These are phyloP conservation scores for Sesbania bispinosa DNA, from an alignment of 306 rosid species.

Conservation along the genomic window DNA sequence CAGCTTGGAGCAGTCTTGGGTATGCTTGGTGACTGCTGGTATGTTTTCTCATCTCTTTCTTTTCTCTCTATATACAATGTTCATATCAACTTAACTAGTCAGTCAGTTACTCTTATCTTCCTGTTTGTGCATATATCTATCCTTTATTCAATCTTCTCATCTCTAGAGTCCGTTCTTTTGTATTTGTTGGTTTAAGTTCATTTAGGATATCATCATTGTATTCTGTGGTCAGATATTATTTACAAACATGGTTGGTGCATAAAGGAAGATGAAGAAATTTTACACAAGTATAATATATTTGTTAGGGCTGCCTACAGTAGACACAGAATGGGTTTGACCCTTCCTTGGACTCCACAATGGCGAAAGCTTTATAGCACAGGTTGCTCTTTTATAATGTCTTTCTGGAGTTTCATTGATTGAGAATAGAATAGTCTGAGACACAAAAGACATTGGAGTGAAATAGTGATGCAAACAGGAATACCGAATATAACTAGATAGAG, in stretches of 20 bases:
- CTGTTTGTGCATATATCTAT: background rate
- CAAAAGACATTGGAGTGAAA: background rate
- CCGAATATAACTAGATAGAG: background rate
- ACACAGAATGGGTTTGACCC: too few relatives aligned
- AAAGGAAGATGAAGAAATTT: background rate
- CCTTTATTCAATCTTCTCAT: background rate
- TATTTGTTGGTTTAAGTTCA: background rate
- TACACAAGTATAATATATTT: background rate
- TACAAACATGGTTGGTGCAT: background rate
- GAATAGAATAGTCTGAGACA: background rate
- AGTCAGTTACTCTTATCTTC: background rate
- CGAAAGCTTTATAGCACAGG: too few relatives aligned
- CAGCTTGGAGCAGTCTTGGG: conserved; percentile 99
- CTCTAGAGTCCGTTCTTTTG: background rate
- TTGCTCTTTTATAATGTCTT: too few relatives aligned
- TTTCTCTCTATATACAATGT: background rate
- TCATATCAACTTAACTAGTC: background rate
- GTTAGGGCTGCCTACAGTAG: too few relatives aligned
- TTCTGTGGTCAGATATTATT: background rate
- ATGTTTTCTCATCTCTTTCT: conserved; percentile 25
- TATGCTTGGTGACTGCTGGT: conserved; percentile 99
- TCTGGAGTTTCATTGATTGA: background rate
- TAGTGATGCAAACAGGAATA: background rate
- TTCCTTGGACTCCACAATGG: too few relatives aligned
- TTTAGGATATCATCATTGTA: background rate